Evolutionary conservation across 495 filamentous ascomycete species (phyloP).

Genomic region (Copromyces sp.): DNA sequence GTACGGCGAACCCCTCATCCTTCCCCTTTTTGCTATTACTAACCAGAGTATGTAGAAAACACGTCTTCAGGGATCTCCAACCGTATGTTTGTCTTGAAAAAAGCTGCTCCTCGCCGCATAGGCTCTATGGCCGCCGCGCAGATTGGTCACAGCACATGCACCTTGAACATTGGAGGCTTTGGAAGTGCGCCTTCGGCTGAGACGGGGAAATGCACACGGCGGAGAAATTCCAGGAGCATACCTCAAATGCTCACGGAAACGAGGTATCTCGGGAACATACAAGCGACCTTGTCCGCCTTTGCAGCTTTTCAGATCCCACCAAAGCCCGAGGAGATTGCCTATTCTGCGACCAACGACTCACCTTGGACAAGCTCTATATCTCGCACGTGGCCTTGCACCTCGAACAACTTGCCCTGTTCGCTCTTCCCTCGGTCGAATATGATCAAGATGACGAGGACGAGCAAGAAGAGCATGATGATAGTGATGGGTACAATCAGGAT

Average conservation of each 20-base stretch:
- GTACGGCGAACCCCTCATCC: constrained; percentile 1
- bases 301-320: not conserved
- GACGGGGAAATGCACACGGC: not conserved
- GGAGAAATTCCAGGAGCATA: not conserved
- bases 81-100: constrained; percentile 14
- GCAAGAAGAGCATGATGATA: too few species aligned
- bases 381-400: not conserved
- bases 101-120: not conserved
- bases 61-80: constrained; percentile 18
- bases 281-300: not conserved
- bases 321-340: not conserved
- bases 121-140: not conserved
- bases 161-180: constrained; percentile 1
- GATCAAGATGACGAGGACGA: too few species aligned
- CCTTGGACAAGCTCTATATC: not conserved
- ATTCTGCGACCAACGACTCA: not conserved
- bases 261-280: not conserved
- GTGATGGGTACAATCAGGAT: too few species aligned
- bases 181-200: not conserved
- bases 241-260: not conserved
- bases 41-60: constrained; percentile 12
- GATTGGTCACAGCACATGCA: constrained; percentile 2
- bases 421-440: too few species aligned
- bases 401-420: not conserved
- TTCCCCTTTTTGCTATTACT: too few species aligned